Evolutionary conservation across 257 asterid genomes (phyloP).

Genomic region (Capsicum chinense): DNA sequence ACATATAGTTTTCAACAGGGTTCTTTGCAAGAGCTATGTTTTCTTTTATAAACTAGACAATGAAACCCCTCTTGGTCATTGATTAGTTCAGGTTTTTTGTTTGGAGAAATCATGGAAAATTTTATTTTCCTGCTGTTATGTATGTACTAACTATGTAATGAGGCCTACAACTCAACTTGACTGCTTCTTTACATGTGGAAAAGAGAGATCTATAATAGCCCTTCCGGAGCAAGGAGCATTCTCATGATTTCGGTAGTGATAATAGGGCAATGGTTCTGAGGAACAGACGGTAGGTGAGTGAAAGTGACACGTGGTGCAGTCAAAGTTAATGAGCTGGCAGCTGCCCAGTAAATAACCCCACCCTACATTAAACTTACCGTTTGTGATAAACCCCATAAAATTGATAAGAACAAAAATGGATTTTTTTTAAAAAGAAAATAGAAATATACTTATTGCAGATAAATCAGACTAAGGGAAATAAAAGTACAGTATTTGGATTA

Average conservation of each 20-base stretch:
- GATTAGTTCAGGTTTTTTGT: neutral
- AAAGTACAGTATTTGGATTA: neutral
- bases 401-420: neutral
- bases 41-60: neutral
- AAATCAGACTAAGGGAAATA: neutral
- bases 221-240: neutral
- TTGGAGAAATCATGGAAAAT: neutral
- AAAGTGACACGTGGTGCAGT: constrained; percentile 12
- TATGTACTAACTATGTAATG: neutral
- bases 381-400: neutral
- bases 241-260: too few species aligned
- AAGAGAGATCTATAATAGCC: neutral
- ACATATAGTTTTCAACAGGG: neutral
- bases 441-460: neutral
- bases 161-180: neutral
- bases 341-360: too few species aligned
- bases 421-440: neutral
- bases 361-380: neutral
- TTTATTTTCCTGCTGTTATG: neutral
- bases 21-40: constrained; percentile 1
- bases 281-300: neutral
- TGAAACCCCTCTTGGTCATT: neutral
- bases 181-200: neutral
- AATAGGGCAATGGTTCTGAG: neutral
- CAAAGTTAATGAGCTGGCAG: constrained; percentile 17